Percentiles rank a stretch among this genome's conserved stretches.
These are phyloP conservation scores for Amanita rimosa DNA, from an alignment of 768 basidiomycete genomes.

Conservation along the genomic window DNA sequence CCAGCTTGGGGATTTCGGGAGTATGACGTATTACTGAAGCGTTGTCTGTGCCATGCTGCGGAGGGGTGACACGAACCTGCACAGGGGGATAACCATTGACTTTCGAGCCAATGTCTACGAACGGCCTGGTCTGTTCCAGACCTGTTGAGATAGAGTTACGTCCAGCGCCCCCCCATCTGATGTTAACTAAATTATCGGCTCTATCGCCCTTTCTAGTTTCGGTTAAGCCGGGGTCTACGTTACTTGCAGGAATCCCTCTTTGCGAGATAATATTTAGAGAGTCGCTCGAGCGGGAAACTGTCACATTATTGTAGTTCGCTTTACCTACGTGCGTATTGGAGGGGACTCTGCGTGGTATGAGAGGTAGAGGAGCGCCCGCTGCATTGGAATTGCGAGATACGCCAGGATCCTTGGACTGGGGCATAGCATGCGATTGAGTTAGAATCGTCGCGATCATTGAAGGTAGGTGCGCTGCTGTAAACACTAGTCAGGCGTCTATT, in stretches of 20 bases:
- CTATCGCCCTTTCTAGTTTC: constrained; percentile 6
- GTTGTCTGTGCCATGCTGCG: constrained; percentile 19
- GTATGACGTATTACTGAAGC: constrained; percentile 14
- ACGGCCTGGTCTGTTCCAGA: too few relatives aligned
- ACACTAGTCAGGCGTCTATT: neutral
- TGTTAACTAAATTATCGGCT: neutral
- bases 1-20: neutral
- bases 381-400: constrained; percentile 34
- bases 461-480: neutral
- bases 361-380: constrained; percentile 50
- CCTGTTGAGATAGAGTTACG: too few relatives aligned
- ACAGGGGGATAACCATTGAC: constrained; percentile 15
- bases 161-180: neutral
- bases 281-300: neutral
- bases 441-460: constrained; percentile 36
- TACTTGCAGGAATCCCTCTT: constrained; percentile 10
- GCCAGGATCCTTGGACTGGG: constrained; percentile 20
- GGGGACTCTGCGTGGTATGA: constrained; percentile 43
- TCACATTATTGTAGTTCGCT: neutral
- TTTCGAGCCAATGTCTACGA: neutral
- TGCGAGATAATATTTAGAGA: neutral
- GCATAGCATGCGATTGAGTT: constrained; percentile 23
- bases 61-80: constrained; percentile 28
- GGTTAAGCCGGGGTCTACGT: constrained; percentile 27
- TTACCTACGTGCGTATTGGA: constrained; percentile 6